Evolutionary conservation across 257 asterid genomes (phyloP), one percentile per base, ranked within the genome.

Genomic region (Nicotiana noctiflora): DNA sequence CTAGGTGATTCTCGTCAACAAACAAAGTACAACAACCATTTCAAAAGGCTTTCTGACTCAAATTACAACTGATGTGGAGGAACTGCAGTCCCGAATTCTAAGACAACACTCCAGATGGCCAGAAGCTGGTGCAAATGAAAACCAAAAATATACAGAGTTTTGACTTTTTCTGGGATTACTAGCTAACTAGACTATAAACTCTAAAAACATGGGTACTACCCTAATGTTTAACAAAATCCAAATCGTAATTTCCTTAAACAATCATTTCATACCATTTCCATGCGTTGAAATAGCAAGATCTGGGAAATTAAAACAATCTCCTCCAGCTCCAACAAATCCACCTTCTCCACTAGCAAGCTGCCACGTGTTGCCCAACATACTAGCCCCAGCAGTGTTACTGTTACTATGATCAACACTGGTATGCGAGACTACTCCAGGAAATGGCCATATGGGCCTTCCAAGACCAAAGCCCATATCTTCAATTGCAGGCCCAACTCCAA

Each of bases 241-340:
- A 23, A 46, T 49, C 61, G 0, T 17, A 61, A 60, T 15, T 52
- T 11, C 53, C 31, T 2, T 21, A 65, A 75, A 15, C 4, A 63
- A 2, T 91, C 86, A 90, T 79, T 91, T 92, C 84, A 90, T 68
- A 53, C 86, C 83, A 66, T 86, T 85, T 2, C 92, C 89, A 1
- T 89, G 92, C 21, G 97, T 87, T 62, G 97, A 87, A 84, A 92
- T 87, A 80, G 94, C 97, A 76, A 94, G 90, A 76, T 90, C 97
- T 3, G 97, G 90, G 79, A 87, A 85, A 80, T 84, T 85, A 53
- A 92, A 88, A 82, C 86, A 88, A 60, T 88, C 94, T 14, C 91
- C 95, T 12, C 84, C 82, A 21, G 77, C 59, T 2, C 87, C 86
- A 21, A 81, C 83, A 68, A 88, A 88, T 1, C 91, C 93, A 40